phyloP scores from a whole-genome alignment of 208 protist species.

The Acanthamoeba royreba region DNA sequence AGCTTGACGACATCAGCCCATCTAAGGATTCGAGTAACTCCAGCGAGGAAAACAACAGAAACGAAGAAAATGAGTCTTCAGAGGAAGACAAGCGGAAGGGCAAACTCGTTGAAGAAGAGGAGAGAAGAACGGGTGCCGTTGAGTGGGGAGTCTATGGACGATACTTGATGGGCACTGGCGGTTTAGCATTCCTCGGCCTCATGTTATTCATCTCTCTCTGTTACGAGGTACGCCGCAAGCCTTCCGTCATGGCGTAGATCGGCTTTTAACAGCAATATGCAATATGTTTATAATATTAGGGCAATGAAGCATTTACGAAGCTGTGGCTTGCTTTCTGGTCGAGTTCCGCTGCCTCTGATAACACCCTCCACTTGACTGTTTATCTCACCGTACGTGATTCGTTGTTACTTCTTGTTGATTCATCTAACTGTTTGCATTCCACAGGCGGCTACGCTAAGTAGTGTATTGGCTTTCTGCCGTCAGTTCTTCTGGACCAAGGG shows the following conservation, averaged over 20 bases:
- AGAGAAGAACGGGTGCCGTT: constrained; percentile 47
- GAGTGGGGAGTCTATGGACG: constrained; percentile 38
- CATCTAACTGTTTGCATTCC: neutral
- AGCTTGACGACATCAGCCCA: neutral
- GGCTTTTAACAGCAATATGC: neutral
- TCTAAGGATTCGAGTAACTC: neutral
- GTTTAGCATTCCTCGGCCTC: neutral
- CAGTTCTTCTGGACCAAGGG: neutral
- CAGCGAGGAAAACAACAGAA: neutral
- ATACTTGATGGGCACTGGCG: neutral
- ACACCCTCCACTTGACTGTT: constrained; percentile 23
- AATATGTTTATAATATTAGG: neutral
- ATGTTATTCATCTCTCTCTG: neutral
- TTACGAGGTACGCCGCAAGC: neutral
- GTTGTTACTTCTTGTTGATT: neutral
- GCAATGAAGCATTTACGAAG: neutral
- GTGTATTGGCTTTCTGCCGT: neutral
- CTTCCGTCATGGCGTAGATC: neutral
- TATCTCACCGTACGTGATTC: neutral
- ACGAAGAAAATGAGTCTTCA: neutral
- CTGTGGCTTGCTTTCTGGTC: constrained; percentile 58
- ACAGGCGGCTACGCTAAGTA: neutral
- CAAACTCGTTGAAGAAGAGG: constrained; percentile 59
- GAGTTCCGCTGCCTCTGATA: neutral
- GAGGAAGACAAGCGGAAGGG: constrained; percentile 25